Evolutionary conservation across 345 rosid genomes (phyloP).

Genomic region (Citrus hindsii): DNA sequence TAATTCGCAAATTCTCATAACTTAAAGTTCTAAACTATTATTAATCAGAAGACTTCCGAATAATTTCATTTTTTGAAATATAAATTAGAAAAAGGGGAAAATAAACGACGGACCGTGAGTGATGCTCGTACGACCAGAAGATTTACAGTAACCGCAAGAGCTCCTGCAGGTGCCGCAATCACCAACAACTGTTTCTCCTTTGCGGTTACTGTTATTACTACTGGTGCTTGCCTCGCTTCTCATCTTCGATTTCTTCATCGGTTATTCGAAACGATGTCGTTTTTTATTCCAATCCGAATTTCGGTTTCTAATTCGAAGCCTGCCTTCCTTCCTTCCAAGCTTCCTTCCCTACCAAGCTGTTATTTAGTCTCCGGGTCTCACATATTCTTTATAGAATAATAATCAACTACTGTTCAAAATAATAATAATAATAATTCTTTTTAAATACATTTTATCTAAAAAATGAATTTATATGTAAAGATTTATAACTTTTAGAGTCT

Average conservation of each 20-base stretch:
- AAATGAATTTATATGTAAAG: too few species aligned
- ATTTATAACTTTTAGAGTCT: too few species aligned
- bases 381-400: not conserved
- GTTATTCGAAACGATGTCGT: not conserved
- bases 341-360: not conserved
- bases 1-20: not conserved
- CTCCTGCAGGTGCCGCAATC: constrained; percentile 52
- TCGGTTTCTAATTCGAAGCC: not conserved
- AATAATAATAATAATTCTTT: not conserved
- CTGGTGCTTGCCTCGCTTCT: constrained; percentile 73
- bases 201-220: constrained; percentile 24
- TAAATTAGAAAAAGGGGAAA: not conserved
- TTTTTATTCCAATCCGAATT: not conserved
- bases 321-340: too few species aligned
- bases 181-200: constrained; percentile 53
- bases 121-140: constrained; percentile 42
- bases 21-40: not conserved
- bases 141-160: constrained; percentile 78
- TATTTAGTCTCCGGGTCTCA: not conserved
- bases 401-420: too few species aligned
- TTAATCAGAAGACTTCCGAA: not conserved
- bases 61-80: not conserved
- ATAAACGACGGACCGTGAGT: constrained; percentile 56
- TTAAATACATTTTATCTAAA: too few species aligned
- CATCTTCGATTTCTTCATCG: constrained; percentile 30